Evolutionary conservation across 805 yeast genomes (phyloP), one percentile per base, ranked within the genome.

Genomic region (Metschnikowia santaceciliae): DNA sequence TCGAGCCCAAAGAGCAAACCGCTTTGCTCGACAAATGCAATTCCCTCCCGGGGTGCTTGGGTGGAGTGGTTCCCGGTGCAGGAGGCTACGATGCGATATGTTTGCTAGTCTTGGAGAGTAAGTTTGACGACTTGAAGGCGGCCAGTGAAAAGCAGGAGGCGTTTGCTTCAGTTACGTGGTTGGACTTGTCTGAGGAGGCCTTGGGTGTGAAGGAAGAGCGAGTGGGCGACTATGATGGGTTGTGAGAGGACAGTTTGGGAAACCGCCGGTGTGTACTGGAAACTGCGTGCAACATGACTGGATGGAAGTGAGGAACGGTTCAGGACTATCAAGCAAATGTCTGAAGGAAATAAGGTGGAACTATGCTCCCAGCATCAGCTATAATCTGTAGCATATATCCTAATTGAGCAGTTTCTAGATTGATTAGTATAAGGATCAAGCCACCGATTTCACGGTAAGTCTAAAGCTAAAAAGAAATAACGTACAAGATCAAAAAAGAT

Each of bases 11-110:
- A 1, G 71, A 76, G 19, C 99, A 94, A 67, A 88, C 96, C 0
- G 53, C 58, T 1, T 72, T 94, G 5, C 69, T 94, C 6, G 82
- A 92, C 61, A 65, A 71, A 15, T 65, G 76, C 38, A 57, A 66
- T 6, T 30, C 32, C n/a, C 62, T 88, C 19, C 72, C 72, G 0
- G 99, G 99, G 14, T 94, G 90, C 32, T 59, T 92, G 17, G 96
- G 96, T 0, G 97, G 96, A n/a, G 91, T 94, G 33, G 96, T 94
- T 3, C 99, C 99, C 0, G 99, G 99, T 2, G 99, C 99, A 0
- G 99, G 99, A 26, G 99, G 99, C 0, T 87, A 83, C 63, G 99
- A 94, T 71, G 99, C 99, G 0, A 80, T 94, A 17, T 80, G 95
- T 50, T 61, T 92, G 26, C 67, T 94, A 26, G 84, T 86, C 2